Conservation (phyloP, 768 basidiomycete species). For the Boletus rubroflammeus region DNA sequence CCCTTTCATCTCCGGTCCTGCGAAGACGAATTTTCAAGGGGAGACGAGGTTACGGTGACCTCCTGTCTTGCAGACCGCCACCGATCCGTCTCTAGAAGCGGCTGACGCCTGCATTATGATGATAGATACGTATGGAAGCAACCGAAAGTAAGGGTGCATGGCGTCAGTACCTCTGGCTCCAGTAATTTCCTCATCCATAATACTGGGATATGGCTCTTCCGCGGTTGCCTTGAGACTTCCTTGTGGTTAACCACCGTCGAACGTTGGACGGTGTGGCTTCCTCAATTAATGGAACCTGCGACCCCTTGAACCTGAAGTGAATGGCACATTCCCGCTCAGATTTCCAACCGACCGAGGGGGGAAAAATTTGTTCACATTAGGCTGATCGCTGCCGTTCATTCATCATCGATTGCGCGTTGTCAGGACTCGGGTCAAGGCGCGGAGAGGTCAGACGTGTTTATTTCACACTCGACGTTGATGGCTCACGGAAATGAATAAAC, state of each 20-base stretch:
- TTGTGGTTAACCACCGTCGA: conserved; percentile 15
- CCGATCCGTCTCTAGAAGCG: conserved; percentile 12
- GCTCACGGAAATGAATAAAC: conserved; percentile 29
- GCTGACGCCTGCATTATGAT: conserved; percentile 13
- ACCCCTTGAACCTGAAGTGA: conserved; percentile 3
- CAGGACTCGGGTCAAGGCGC: conserved; percentile 4
- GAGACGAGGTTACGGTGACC: conserved; percentile 10
- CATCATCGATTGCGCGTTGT: conserved; percentile 7
- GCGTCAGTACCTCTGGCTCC: conserved; percentile 4
- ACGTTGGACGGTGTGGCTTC: conserved; percentile 2
- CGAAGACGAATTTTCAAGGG: conserved; percentile 14
- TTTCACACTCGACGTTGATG: conserved; percentile 23
- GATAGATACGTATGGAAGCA: conserved; percentile 11
- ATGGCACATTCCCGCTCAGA: conserved; percentile 5
- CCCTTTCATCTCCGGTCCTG: conserved; percentile 25
- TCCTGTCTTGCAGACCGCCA: conserved; percentile 18
- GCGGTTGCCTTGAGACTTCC: conserved; percentile 28
- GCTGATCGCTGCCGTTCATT: conserved; percentile 19
- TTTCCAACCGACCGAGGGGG: conserved; percentile 5
- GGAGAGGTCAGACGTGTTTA: conserved; percentile 18
- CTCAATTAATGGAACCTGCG: conserved; percentile 23
- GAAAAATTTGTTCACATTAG: conserved; percentile 15
- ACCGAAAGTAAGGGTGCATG: conserved; percentile 9
- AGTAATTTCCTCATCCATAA: conserved; percentile 13
- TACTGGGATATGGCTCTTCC: conserved; percentile 5